Percentiles rank a stretch among this genome's conserved stretches.
These are phyloP conservation scores for Fraxinus paxiana DNA, from an alignment of 305 asterid species.

Conservation along the genomic window DNA sequence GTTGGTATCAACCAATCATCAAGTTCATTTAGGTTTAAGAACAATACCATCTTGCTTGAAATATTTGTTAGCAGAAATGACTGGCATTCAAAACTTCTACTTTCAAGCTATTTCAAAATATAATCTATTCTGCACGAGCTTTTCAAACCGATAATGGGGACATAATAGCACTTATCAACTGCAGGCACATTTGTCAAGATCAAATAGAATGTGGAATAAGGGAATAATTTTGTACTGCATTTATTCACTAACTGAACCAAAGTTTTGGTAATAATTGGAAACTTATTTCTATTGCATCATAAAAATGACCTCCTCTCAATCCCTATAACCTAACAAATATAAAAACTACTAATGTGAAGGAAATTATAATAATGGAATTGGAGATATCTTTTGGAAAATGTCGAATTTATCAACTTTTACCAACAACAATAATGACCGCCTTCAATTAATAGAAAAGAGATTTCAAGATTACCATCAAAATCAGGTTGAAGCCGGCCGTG, in stretches of 20 bases:
- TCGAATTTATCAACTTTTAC: not conserved
- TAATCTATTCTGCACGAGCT: not conserved
- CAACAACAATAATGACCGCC: slow-evolving; percentile 9
- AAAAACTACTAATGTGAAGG: not conserved
- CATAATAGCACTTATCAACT: not conserved
- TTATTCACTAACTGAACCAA: not conserved
- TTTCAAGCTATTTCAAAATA: not conserved
- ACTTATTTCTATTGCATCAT: not conserved
- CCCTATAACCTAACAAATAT: not conserved
- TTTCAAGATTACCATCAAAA: slow-evolving; percentile 54
- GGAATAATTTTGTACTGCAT: not conserved
- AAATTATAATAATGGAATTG: not conserved
- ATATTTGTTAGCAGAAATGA: not conserved
- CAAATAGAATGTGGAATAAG: slow-evolving; percentile 6
- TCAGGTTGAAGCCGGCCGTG: slow-evolving; percentile 50
- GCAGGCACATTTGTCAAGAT: slow-evolving; percentile 15
- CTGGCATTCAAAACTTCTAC: not conserved
- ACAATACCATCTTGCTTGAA: slow-evolving; percentile 11
- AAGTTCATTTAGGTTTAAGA: not conserved
- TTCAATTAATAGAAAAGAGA: not conserved
- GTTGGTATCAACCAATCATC: not conserved
- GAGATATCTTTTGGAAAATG: not conserved
- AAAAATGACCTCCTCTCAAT: not conserved
- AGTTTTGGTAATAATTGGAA: not conserved
- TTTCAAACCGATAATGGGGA: not conserved